These are phyloP conservation scores for Theobroma cacao DNA, from an alignment of 345 rosid species.

Conservation along the genomic window DNA sequence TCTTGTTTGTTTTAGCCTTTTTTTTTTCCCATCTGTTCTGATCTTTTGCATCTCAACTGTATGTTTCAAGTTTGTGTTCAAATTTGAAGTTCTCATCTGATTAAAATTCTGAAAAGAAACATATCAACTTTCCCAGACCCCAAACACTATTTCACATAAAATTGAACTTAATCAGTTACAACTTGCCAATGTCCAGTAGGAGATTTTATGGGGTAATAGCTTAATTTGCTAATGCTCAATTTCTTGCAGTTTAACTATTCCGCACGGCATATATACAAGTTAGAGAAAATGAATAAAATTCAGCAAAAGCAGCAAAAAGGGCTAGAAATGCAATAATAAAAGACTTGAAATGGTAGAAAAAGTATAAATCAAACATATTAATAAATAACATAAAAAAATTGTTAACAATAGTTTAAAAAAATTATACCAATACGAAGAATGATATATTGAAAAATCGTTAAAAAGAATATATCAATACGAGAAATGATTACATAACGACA, in stretches of 20 bases:
- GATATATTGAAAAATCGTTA: not conserved
- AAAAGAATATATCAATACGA: not conserved
- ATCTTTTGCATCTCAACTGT: not conserved
- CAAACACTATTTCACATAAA: not conserved
- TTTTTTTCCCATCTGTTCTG: too few species aligned
- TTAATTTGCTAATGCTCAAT: too few species aligned
- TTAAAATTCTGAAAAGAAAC: not conserved
- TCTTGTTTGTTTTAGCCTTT: not conserved
- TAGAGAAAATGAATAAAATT: not conserved
- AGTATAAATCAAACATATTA: not conserved
- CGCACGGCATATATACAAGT: too few species aligned
- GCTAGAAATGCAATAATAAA: not conserved
- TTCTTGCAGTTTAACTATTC: too few species aligned
- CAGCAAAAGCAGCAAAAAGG: not conserved
- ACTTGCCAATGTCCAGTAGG: not conserved
- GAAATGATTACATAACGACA: not conserved
- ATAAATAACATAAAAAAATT: not conserved
- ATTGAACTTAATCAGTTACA: not conserved
- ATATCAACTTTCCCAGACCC: not conserved
- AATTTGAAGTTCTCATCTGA: not conserved
- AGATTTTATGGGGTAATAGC: too few species aligned
- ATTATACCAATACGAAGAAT: not conserved
- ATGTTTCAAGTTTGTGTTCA: not conserved
- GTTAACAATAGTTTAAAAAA: too few species aligned
- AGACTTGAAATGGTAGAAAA: not conserved